Evolutionary conservation across 176 grass and related monocot genomes (phyloP), one percentile per base, ranked within the genome.

Genomic region (Tuctoria greenei): DNA sequence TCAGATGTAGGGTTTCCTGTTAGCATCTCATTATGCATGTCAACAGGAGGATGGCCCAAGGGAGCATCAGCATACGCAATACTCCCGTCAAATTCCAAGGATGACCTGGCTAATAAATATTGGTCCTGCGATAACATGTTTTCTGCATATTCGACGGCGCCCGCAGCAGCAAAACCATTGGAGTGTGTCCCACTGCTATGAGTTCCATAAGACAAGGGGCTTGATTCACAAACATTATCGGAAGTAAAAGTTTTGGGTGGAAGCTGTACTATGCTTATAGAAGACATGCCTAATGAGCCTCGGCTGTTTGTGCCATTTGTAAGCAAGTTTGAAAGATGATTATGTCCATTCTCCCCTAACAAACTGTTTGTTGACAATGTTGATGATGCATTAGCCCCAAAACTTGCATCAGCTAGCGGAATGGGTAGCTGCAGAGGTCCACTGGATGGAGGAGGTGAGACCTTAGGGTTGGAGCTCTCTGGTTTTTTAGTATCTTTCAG

Each of bases 351-450:
- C 52, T 21, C 27, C 65, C 67, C 68, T 67, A 73, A 23, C 25
- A 64, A 70, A 74, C 38, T 67, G 26, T 74, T 41, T 2, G 0
- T 54, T 25, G 61, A 61, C 51, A 66, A 64, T 82, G 39, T 62
- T 73, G 52, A 57, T 62, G 68, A 81, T 78, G 51, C 39, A 40
- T 38, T 54, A 74, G 16, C 45, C 68, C 15, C 37, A 63, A 24
- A 89, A 52, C 27, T 68, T 76, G 61, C 36, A 67, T 74, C 65
- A 78, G 36, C 60, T 73, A 79, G 26, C 43, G 57, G 76, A 23
- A 27, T 42, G 76, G 81, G 81, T 76, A 69, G 45, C 81, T 82
- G 73, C 68, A 77, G 40, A 82, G 79, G 69, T 74, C 42, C 46
- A 69, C 68, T 55, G 35, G 18, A 40, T 58, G 37, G 43, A 74